Evolutionary conservation across 1,284 basidiomycete species (phyloP).

Genomic region (Abortiporus biennis): DNA sequence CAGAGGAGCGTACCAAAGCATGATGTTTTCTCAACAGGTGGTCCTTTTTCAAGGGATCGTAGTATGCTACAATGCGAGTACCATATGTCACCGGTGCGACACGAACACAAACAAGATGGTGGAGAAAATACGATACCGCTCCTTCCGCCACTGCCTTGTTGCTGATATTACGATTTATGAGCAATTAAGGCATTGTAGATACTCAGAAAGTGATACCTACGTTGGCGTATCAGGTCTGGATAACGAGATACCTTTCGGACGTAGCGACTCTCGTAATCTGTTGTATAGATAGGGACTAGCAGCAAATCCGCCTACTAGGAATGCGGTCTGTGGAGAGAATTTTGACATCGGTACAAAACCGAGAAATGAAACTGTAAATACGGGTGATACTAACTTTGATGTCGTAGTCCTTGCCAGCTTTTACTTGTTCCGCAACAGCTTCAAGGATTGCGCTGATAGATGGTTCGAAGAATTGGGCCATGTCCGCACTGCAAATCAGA

Average conservation of each 20-base stretch:
- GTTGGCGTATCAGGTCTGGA: slow-evolving; percentile 39
- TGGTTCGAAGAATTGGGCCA: slow-evolving; percentile 35
- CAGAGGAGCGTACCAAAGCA: not conserved
- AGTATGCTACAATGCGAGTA: not conserved
- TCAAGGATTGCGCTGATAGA: slow-evolving; percentile 27
- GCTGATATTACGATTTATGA: not conserved
- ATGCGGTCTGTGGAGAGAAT: slow-evolving; percentile 22
- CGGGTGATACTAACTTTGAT: not conserved
- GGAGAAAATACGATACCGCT: not conserved
- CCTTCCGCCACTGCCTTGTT: not conserved
- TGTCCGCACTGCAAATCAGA: slow-evolving; percentile 19
- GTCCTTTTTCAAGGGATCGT: not conserved
- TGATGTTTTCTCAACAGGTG: not conserved
- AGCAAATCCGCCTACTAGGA: slow-evolving; percentile 35
- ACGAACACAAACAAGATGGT: not conserved
- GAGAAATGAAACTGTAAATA: not conserved
- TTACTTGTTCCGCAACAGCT: slow-evolving; percentile 18
- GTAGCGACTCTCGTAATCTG: slow-evolving; percentile 20
- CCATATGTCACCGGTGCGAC: not conserved
- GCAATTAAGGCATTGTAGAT: too few relatives aligned
- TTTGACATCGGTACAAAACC: not conserved
- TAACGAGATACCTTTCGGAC: slow-evolving; percentile 26
- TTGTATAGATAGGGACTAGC: slow-evolving; percentile 32
- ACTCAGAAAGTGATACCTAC: slow-evolving; percentile 30
- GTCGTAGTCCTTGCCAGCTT: slow-evolving; percentile 21